Percentiles rank a stretch among this genome's conserved stretches.
Evolutionary conservation across 116 monocot species (phyloP).

Genomic region (Phalaenopsis hybrid): DNA sequence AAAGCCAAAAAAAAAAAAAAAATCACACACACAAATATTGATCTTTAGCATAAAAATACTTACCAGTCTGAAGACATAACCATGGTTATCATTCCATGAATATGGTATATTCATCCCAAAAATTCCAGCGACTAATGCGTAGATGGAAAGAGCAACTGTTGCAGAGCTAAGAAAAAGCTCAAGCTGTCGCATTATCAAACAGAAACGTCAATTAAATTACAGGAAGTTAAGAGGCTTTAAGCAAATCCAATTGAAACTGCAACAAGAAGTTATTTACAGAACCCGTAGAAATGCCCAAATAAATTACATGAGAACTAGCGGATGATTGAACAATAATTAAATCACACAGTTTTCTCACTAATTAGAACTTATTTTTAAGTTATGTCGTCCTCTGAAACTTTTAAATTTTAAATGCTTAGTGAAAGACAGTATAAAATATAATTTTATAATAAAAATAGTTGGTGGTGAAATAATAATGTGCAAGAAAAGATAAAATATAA

Average conservation of each 20-base stretch:
- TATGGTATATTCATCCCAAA: conserved; percentile 92
- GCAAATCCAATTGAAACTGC: background rate
- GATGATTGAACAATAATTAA: no score
- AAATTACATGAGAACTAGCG: no score
- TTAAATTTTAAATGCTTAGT: no score
- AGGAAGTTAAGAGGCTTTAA: background rate
- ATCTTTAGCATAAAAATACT: background rate
- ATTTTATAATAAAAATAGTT: no score
- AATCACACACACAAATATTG: no score
- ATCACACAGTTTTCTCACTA: no score
- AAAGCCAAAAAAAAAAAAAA: no score
- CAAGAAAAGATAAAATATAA: no score
- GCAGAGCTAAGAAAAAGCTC: conserved; percentile 81
- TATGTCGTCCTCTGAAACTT: no score
- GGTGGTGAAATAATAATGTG: no score
- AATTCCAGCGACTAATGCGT: conserved; percentile 69
- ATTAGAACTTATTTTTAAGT: no score
- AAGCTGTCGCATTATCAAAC: conserved; percentile 27
- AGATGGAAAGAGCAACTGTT: conserved; percentile 63
- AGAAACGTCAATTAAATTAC: background rate
- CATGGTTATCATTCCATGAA: conserved; percentile 57
- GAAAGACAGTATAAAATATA: no score
- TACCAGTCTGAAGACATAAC: conserved; percentile 61
- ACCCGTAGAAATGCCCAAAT: background rate
- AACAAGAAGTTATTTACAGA: background rate